Conservation (phyloP, 331 rosid species). For the Quercus phellos region DNA sequence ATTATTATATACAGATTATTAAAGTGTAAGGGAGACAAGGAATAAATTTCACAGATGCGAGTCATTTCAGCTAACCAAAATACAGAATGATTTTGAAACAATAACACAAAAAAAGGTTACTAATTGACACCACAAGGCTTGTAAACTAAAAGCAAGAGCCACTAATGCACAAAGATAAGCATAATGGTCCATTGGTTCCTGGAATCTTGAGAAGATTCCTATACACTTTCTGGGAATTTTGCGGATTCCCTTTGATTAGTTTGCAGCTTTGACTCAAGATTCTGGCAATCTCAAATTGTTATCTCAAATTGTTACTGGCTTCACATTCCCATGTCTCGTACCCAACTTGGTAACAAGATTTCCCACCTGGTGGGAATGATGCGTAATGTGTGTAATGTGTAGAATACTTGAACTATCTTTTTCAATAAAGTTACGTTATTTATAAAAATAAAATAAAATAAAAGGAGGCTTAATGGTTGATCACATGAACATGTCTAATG, state of each 20-base stretch:
- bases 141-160: background rate
- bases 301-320: background rate
- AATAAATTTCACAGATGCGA: background rate
- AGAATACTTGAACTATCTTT: background rate
- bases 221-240: background rate
- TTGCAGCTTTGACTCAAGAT: background rate
- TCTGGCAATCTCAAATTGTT: too few species aligned
- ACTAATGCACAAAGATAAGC: background rate
- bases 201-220: background rate
- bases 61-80: background rate
- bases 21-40: background rate
- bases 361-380: background rate
- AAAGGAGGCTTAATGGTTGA: too few species aligned
- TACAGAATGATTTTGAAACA: background rate
- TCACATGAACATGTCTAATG: too few species aligned
- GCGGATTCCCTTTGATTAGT: background rate
- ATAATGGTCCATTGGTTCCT: background rate
- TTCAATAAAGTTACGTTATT: too few species aligned
- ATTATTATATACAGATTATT: background rate
- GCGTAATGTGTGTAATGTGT: background rate
- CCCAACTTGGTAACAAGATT: background rate
- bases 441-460: too few species aligned
- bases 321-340: background rate
- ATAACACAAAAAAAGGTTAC: background rate
- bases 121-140: background rate